phyloP scores from a whole-genome alignment of 805 yeast genomes.

The Candida golubevii region DNA sequence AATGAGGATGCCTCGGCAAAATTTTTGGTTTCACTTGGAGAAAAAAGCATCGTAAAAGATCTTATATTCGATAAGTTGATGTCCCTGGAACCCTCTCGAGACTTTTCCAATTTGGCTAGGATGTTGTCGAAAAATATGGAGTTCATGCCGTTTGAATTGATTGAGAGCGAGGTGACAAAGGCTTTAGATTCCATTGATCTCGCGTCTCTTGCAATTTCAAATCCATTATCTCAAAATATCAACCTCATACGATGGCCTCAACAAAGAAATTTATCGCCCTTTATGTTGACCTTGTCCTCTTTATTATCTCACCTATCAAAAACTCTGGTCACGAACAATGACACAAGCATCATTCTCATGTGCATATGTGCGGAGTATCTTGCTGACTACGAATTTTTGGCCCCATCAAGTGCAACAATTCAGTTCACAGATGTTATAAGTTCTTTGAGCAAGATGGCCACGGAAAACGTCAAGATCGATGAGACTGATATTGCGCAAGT shows the following conservation, averaged over 20 bases:
- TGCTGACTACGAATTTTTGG: constrained; percentile 9
- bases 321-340: not conserved
- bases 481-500: not conserved
- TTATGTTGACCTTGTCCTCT: constrained; percentile 13
- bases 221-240: constrained; percentile 42
- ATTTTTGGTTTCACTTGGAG: constrained; percentile 13
- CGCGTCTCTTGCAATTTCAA: constrained; percentile 40
- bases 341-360: not conserved
- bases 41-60: constrained; percentile 6
- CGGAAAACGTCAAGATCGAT: not conserved
- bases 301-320: constrained; percentile 11
- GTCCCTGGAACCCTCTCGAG: constrained; percentile 4
- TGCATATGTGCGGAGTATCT: constrained; percentile 6
- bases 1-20: constrained; percentile 5
- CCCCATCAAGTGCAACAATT: not conserved
- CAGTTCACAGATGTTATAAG: too few species aligned
- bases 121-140: constrained; percentile 4
- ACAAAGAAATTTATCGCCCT: constrained; percentile 2
- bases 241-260: constrained; percentile 22
- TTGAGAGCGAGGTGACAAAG: constrained; percentile 19
- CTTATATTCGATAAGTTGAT: constrained; percentile 14
- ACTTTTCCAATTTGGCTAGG: constrained; percentile 13
- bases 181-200: constrained; percentile 14
- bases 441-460: not conserved
- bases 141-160: constrained; percentile 19